These are phyloP conservation scores for Xylogone sp. DNA, from an alignment of 2,329 filamentous ascomycete species.

Conservation along the genomic window DNA sequence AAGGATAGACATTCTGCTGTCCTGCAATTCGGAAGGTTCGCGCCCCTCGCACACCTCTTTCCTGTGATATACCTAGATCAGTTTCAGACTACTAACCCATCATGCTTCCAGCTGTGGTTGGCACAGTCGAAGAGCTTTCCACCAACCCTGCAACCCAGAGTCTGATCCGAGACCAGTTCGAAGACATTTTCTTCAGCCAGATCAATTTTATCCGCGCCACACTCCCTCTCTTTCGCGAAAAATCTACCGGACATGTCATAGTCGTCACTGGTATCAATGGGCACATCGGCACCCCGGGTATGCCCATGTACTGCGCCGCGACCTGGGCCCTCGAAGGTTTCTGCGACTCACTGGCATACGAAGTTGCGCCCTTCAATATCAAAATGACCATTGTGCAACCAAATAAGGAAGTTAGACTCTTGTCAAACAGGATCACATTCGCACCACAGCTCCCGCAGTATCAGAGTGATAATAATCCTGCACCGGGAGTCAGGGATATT, in stretches of 20 bases:
- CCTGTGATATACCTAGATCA: no score
- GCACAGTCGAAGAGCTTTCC: slow-evolving; percentile 85
- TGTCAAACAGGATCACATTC: slow-evolving; percentile 84
- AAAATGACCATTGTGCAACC: slow-evolving; percentile 95
- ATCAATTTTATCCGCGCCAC: slow-evolving; percentile 93
- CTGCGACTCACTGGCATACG: slow-evolving; percentile 92
- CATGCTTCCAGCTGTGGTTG: slow-evolving; percentile 64
- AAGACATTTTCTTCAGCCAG: slow-evolving; percentile 90
- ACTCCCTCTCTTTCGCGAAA: slow-evolving; percentile 73
- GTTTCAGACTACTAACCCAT: neutral
- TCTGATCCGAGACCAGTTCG: slow-evolving; percentile 86
- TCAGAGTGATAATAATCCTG: slow-evolving; percentile 65
- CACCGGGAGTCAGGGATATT: slow-evolving; percentile 80
- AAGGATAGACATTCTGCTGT: slow-evolving; percentile 83
- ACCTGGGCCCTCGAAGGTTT: slow-evolving; percentile 96
- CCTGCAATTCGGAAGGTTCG: slow-evolving; percentile 80
- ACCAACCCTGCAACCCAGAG: slow-evolving; percentile 69
- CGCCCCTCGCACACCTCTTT: neutral
- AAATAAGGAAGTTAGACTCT: slow-evolving; percentile 83
- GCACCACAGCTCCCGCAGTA: slow-evolving; percentile 73
- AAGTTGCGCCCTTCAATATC: slow-evolving; percentile 95
- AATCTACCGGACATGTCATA: slow-evolving; percentile 85
- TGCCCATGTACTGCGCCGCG: slow-evolving; percentile 86
- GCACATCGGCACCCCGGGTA: slow-evolving; percentile 86
- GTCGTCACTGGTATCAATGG: slow-evolving; percentile 86